These are phyloP conservation scores for Auxenochlorella pyrenoidosa DNA, from an alignment of 139 green algal genomes.

Conservation along the genomic window DNA sequence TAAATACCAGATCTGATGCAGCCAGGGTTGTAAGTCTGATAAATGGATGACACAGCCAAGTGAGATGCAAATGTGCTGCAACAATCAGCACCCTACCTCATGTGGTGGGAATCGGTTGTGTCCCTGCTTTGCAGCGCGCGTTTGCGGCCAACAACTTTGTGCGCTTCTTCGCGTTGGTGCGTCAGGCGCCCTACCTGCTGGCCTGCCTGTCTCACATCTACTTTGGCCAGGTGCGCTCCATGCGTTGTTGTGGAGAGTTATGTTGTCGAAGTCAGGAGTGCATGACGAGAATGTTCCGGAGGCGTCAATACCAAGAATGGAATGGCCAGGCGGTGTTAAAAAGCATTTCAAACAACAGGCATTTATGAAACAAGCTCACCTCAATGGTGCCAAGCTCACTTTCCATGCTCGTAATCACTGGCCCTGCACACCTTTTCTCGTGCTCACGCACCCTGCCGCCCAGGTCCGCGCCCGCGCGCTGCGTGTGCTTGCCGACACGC, in stretches of 20 bases:
- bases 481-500: conserved; percentile 26
- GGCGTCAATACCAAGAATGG: too few species aligned
- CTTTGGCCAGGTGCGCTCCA: conserved; percentile 54
- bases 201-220: conserved; percentile 74
- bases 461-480: conserved; percentile 45
- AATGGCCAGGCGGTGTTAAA: too few species aligned
- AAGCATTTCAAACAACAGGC: too few species aligned
- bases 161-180: conserved; percentile 64
- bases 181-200: conserved; percentile 67
- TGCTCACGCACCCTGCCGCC: conserved; percentile 6
- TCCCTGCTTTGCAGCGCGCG: conserved; percentile 33
- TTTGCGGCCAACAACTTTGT: conserved; percentile 59
- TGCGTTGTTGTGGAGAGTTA: background rate
- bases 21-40: background rate
- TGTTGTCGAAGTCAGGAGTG: too few species aligned
- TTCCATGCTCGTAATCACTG: background rate
- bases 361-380: too few species aligned
- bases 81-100: background rate
- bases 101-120: background rate
- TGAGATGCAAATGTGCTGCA: background rate
- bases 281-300: too few species aligned
- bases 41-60: background rate
- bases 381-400: too few species aligned
- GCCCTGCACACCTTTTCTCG: background rate
- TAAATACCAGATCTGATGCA: background rate